These are phyloP conservation scores for Cladosporium sp. DNA, from an alignment of 2,329 filamentous ascomycete species.

Conservation along the genomic window DNA sequence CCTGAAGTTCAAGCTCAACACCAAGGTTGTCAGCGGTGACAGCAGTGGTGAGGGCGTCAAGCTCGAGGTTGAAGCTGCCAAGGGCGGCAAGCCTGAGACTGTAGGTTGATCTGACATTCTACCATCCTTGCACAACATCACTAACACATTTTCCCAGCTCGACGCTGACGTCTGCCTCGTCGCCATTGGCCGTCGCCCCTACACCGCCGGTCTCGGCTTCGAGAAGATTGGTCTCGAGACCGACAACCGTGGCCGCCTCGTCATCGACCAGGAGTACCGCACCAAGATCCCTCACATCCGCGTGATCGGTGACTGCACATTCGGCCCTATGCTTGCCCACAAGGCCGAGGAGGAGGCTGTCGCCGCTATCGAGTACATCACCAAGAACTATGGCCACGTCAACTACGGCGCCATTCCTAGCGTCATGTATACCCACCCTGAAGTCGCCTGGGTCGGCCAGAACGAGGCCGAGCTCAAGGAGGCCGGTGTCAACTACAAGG, in stretches of 20 bases:
- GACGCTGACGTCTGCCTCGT: conserved; percentile 94
- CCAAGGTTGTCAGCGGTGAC: conserved; percentile 88
- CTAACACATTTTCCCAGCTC: conserved; percentile 52
- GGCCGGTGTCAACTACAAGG: conserved; percentile 82
- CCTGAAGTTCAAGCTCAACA: conserved; percentile 96
- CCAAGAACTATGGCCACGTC: conserved; percentile 96
- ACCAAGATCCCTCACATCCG: conserved; percentile 97
- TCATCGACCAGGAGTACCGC: conserved; percentile 98
- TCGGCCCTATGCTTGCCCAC: conserved; percentile 86
- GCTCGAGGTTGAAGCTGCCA: conserved; percentile 83
- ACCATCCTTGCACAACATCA: not conserved
- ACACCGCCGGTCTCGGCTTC: conserved; percentile 84
- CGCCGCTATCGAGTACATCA: conserved; percentile 92
- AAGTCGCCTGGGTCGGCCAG: conserved; percentile 98
- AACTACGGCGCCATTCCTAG: conserved; percentile 98
- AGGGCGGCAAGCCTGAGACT: conserved; percentile 91
- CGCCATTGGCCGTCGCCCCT: conserved; percentile 92
- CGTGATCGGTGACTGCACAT: conserved; percentile 42
- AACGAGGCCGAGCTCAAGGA: conserved; percentile 94
- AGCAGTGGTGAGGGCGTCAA: conserved; percentile 71
- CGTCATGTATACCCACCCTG: conserved; percentile 99
- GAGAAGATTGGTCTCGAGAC: conserved; percentile 91
- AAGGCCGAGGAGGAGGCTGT: conserved; percentile 99
- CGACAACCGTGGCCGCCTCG: conserved; percentile 88
- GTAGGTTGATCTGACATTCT: conserved; percentile 50